These are phyloP conservation scores for Solidago caesia DNA, from an alignment of 129 eudicot genomes.

Conservation along the genomic window DNA sequence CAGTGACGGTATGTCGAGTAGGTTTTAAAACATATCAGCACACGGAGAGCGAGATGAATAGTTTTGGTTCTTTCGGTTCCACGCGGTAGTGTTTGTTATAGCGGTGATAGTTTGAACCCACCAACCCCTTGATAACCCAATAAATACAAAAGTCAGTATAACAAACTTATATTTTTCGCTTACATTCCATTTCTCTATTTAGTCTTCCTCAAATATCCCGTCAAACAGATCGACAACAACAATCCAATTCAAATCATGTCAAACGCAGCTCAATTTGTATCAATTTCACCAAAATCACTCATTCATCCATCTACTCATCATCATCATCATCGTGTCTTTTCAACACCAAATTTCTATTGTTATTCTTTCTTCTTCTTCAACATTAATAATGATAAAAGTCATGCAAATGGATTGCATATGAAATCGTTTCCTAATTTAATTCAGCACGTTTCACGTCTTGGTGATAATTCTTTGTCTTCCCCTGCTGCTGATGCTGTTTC, in stretches of 20 bases:
- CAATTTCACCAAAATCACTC: slow-evolving; percentile 23
- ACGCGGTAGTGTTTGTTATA: too few relatives aligned
- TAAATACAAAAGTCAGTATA: too few relatives aligned
- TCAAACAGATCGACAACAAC: neutral
- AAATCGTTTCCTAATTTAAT: slow-evolving; percentile 11
- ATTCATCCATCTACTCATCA: slow-evolving; percentile 10
- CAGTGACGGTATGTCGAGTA: too few relatives aligned
- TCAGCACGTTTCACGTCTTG: slow-evolving; percentile 29
- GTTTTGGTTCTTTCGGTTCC: too few relatives aligned
- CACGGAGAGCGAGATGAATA: too few relatives aligned
- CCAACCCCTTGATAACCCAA: too few relatives aligned
- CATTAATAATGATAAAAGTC: neutral
- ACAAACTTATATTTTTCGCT: too few relatives aligned
- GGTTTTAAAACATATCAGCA: too few relatives aligned
- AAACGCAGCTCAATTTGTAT: neutral
- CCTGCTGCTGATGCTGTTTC: slow-evolving; percentile 40
- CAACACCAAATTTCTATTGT: neutral
- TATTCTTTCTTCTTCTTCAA: neutral
- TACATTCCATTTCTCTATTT: neutral
- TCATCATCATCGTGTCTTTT: neutral
- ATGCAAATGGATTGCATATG: neutral
- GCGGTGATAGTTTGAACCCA: too few relatives aligned
- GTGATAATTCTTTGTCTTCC: slow-evolving; percentile 19
- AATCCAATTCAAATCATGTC: slow-evolving; percentile 19
- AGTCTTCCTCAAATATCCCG: slow-evolving; percentile 19